A percentile compares a stretch with the other conserved stretches of the same genome.
Conservation (phyloP, 2,329 filamentous ascomycete genomes). For the Fusarium annulatum region DNA sequence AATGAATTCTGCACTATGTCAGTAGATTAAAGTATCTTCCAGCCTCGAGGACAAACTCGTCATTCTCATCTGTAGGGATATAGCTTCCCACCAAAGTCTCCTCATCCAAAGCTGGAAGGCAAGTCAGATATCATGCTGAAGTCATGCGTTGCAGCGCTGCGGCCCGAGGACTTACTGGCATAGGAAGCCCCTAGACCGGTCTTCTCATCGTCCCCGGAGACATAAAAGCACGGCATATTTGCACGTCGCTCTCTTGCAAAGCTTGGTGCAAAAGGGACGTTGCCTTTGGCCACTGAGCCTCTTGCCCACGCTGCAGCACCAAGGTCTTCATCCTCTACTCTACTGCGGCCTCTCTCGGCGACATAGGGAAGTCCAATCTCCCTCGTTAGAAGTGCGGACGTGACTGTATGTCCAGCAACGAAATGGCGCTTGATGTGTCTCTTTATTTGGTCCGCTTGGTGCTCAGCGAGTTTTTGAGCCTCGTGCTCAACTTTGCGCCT, state of each 20-base stretch:
- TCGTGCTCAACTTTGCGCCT: slow-evolving; percentile 61
- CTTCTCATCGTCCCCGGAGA: slow-evolving; percentile 53
- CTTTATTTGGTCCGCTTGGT: slow-evolving; percentile 48
- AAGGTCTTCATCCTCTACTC: slow-evolving; percentile 40
- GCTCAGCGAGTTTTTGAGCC: slow-evolving; percentile 42
- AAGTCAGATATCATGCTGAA: slow-evolving; percentile 11
- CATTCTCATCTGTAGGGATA: slow-evolving; percentile 57
- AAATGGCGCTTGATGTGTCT: slow-evolving; percentile 54
- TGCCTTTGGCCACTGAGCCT: slow-evolving; percentile 55
- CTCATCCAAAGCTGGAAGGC: slow-evolving; percentile 49
- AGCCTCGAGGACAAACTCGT: slow-evolving; percentile 48
- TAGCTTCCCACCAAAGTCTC: slow-evolving; percentile 53
- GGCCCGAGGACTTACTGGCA: slow-evolving; percentile 52
- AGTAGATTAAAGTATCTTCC: not conserved
- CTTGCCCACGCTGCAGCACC: slow-evolving; percentile 52
- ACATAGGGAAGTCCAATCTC: slow-evolving; percentile 39
- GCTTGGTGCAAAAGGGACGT: slow-evolving; percentile 50
- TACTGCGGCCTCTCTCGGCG: slow-evolving; percentile 37
- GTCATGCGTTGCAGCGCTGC: not conserved
- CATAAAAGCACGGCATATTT: slow-evolving; percentile 55
- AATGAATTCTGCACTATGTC: slow-evolving; percentile 28
- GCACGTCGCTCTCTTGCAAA: slow-evolving; percentile 43
- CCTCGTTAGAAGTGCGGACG: slow-evolving; percentile 42
- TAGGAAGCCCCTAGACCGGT: slow-evolving; percentile 57
- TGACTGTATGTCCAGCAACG: slow-evolving; percentile 49